Percentiles rank a stretch among this genome's conserved stretches.
These are phyloP conservation scores for Pseudogymnoascus sp. DNA, from an alignment of 2,329 filamentous ascomycete species.

Conservation along the genomic window DNA sequence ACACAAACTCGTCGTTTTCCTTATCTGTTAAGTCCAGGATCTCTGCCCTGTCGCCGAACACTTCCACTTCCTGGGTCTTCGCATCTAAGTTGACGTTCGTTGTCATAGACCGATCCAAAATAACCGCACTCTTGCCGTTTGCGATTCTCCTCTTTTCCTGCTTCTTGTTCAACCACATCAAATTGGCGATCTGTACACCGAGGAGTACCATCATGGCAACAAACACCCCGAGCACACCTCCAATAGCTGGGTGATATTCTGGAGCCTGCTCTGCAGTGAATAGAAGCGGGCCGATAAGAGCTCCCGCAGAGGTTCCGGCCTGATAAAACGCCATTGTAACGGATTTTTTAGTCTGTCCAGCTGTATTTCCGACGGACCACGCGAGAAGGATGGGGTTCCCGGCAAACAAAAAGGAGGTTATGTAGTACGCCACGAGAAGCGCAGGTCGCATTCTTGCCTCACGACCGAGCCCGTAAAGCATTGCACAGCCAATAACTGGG, in stretches of 20 bases:
- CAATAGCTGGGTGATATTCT: constrained; percentile 50
- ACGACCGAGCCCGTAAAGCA: constrained; percentile 49
- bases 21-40: constrained; percentile 57
- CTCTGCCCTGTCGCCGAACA: not conserved
- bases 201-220: constrained; percentile 46
- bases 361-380: constrained; percentile 65
- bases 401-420: constrained; percentile 59
- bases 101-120: constrained; percentile 56
- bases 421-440: constrained; percentile 55
- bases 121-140: constrained; percentile 53
- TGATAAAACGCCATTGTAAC: constrained; percentile 58
- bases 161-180: constrained; percentile 49
- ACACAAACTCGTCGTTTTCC: constrained; percentile 63
- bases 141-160: constrained; percentile 48
- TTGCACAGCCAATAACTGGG: constrained; percentile 51
- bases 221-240: constrained; percentile 48
- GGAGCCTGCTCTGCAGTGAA: constrained; percentile 54
- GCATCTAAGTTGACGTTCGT: not conserved
- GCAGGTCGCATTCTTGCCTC: constrained; percentile 37
- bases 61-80: not conserved
- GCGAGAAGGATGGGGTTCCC: constrained; percentile 59
- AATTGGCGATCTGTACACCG: constrained; percentile 45
- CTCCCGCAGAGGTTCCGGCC: constrained; percentile 53
- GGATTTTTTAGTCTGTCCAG: constrained; percentile 60
- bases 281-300: constrained; percentile 59